Evolutionary conservation across 257 asterid species (phyloP), one percentile per base, ranked within the genome.

Genomic region (Solanum sitiens): DNA sequence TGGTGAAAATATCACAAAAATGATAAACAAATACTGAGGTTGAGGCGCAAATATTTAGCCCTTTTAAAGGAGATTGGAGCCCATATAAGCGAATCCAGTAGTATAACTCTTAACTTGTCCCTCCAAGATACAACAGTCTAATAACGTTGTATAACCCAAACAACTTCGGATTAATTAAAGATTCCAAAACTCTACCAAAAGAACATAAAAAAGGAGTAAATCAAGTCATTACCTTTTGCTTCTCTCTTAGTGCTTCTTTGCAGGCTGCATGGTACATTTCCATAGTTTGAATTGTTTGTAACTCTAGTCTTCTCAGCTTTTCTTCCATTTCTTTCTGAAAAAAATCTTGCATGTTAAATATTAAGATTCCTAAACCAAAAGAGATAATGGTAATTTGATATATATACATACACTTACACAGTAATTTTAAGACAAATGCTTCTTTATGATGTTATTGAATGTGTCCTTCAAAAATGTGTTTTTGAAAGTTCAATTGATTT

Each of bases 241-340:
- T 87, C 72, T 79, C 83, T 42, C 73, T 61, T 37, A 87, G 71
- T 42, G 89, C 89, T 65, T 80, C 86, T 83, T 87, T 87, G 70
- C 89, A 87, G 80, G 89, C 89, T 42, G 59, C 83, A 65, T 80
- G 83, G 86, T 80, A 87, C 89, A 87, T 87, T 25, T 87, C 89
- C 89, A 87, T 87, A 15, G 89, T 87, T 68, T 87, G 89, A 23
- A 77, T 80, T 40, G 75, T 65, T 83, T 87, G 82, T 7, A 79
- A 74, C 56, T 87, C 86, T 83, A 87, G 70, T 80, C 76, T 35
- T 80, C 86, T 87, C 86, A 44, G 70, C 63, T 77, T 80, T 71
- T 79, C 86, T 80, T 47, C 82, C 80, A 63, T 27, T 20, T 39
- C 89, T 20, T 86, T 67, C 88, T 86, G 39, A 70, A 45, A 86